Conservation (phyloP, 2,329 filamentous ascomycete genomes). For the Thelonectria olida region DNA sequence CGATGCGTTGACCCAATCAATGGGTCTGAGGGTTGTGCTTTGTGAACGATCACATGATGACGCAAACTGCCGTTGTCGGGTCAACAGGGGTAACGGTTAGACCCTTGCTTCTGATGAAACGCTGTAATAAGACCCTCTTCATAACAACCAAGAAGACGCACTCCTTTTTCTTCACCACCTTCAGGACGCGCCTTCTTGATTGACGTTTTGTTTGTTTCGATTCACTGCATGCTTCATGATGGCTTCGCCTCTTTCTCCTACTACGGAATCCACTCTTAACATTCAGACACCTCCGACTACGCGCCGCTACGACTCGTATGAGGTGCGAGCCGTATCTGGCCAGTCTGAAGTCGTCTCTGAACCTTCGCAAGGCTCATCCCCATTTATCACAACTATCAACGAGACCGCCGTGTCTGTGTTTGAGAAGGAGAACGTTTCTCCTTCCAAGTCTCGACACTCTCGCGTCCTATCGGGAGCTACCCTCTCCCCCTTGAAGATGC, state of each 20-base stretch:
- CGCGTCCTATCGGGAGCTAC: conserved; percentile 66
- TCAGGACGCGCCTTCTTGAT: conserved; percentile 14
- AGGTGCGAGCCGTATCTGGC: conserved; percentile 31
- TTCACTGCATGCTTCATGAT: conserved; percentile 36
- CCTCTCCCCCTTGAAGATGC: conserved; percentile 67
- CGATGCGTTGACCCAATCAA: no score
- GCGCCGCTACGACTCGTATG: conserved; percentile 35
- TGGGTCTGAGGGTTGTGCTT: not conserved
- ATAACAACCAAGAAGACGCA: conserved; percentile 22
- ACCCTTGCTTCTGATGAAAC: conserved; percentile 23
- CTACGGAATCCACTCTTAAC: conserved; percentile 38
- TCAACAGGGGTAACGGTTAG: conserved; percentile 32
- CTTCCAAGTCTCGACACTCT: conserved; percentile 60
- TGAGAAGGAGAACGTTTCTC: conserved; percentile 58
- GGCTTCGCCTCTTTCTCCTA: conserved; percentile 40
- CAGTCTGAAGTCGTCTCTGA: conserved; percentile 26
- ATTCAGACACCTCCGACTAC: conserved; percentile 36
- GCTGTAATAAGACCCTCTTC: conserved; percentile 20
- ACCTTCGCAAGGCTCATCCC: conserved; percentile 34
- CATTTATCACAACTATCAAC: conserved; percentile 42
- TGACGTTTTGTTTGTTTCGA: conserved; percentile 21
- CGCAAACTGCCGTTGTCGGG: conserved; percentile 25
- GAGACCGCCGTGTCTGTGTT: conserved; percentile 39
- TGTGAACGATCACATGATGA: conserved; percentile 22
- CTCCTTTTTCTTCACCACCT: conserved; percentile 17